These are phyloP conservation scores for Podospora anserina DNA, from an alignment of 495 filamentous ascomycete genomes.

Conservation along the genomic window DNA sequence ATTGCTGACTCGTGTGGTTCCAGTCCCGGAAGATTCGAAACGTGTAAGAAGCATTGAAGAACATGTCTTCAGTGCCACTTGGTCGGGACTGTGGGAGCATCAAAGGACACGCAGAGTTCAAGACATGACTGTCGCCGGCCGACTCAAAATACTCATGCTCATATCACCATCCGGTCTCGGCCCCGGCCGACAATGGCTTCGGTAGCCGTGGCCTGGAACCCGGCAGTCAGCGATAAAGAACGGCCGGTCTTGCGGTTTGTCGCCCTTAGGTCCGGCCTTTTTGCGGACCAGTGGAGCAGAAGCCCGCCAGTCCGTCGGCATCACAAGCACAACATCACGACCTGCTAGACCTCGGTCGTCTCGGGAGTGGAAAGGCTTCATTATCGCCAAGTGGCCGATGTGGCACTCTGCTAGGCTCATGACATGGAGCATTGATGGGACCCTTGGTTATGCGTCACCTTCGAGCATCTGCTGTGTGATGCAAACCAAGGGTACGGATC, in stretches of 20 bases:
- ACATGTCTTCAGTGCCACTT: neutral
- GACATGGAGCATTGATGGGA: neutral
- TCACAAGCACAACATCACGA: neutral
- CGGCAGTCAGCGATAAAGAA: neutral
- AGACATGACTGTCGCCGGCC: neutral
- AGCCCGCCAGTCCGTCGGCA: neutral
- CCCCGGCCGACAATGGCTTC: neutral
- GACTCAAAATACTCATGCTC: neutral
- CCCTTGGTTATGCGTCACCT: neutral
- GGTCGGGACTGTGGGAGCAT: neutral
- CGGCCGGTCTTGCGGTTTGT: neutral
- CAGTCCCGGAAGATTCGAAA: neutral
- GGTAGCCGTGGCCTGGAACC: neutral
- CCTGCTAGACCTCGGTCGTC: neutral
- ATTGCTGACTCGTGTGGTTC: neutral
- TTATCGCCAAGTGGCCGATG: neutral
- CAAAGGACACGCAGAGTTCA: neutral
- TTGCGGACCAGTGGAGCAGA: neutral
- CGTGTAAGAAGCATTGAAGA: neutral
- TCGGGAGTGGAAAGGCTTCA: neutral
- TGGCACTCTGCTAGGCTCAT: neutral
- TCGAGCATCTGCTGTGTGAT: neutral
- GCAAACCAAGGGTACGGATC: neutral
- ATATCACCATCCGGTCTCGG: neutral
- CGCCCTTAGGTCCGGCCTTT: neutral